These are phyloP conservation scores for Hemisphaericaspora subhashii DNA, from an alignment of 1,139 yeast genomes.

Conservation along the genomic window DNA sequence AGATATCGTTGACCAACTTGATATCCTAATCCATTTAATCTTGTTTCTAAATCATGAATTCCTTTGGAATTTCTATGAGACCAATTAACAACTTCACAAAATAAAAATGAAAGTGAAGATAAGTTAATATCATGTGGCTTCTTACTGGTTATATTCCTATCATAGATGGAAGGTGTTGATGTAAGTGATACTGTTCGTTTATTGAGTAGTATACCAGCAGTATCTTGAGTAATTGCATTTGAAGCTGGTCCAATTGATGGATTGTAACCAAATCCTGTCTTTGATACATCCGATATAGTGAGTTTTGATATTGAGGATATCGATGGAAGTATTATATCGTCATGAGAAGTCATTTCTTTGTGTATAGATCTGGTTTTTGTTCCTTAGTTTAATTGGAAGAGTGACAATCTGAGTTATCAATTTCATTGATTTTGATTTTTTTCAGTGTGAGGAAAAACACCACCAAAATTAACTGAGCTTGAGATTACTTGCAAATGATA, in stretches of 20 bases:
- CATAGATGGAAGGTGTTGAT: slow-evolving; percentile 56
- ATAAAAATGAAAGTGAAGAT: slow-evolving; percentile 67
- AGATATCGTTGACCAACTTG: slow-evolving; percentile 53
- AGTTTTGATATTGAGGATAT: slow-evolving; percentile 35
- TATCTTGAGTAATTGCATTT: slow-evolving; percentile 38
- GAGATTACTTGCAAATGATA: too few species aligned
- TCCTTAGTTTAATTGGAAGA: neutral
- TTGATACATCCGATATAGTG: slow-evolving; percentile 34
- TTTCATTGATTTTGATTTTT: too few species aligned
- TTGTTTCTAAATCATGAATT: slow-evolving; percentile 72
- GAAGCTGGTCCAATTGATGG: slow-evolving; percentile 46
- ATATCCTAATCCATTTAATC: slow-evolving; percentile 75
- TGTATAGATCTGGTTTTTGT: neutral
- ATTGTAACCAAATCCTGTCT: slow-evolving; percentile 45
- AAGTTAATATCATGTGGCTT: slow-evolving; percentile 66
- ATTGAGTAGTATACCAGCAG: slow-evolving; percentile 34
- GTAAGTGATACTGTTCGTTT: slow-evolving; percentile 35
- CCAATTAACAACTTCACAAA: slow-evolving; percentile 72
- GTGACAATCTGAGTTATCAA: too few species aligned
- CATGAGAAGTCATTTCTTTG: slow-evolving; percentile 28
- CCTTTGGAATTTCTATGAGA: slow-evolving; percentile 65
- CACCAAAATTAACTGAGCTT: too few species aligned
- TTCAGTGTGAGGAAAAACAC: neutral
- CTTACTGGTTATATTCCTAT: slow-evolving; percentile 60
- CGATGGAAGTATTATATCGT: slow-evolving; percentile 41